Evolutionary conservation across 169 alveolate genomes (phyloP), one percentile per base, ranked within the genome.

Genomic region (Eimeria nieschulzi): DNA sequence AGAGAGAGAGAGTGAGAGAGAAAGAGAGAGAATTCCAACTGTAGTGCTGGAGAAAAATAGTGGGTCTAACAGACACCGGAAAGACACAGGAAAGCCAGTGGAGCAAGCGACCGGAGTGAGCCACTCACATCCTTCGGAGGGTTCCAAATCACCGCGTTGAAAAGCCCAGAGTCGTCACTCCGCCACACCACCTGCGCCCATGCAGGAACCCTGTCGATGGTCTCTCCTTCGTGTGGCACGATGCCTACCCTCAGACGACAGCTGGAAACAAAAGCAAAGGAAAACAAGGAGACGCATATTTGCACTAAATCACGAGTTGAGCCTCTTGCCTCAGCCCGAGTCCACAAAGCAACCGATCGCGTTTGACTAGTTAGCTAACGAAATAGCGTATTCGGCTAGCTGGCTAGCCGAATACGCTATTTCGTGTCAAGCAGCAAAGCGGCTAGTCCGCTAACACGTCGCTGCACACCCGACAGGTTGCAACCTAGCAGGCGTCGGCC

Each of bases 121-220:
- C 23, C 83, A 21, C 92, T 61, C 63, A 87, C 92, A 53, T 73
- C n/a, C 54, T 26, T 70, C 70, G 96, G 95, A 17, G 98, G 98
- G 84, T 95, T 91, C 98, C 98, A 97, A 91, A 94, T 94, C 33
- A 96, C 96, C 56, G 97, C 97, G 88, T 96, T 97, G 94, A 93
- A 97, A 21, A 96, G 88, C 53, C 91, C 90, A 79, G 94, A 94
- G 83, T 95, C 94, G 39, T 87, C 95, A 87, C 96, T 96, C 90
- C 97, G 95, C 87, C 95, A 90, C 13, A 97, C 94, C 73, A 96
- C 96, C 39, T 92, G 95, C 15, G 96, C 92, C 98, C 98, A 97
- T 17, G 98, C 97, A 63, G 99, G 98, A 63, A 96, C 97, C 78
- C 97, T 93, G 92, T 96, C 98, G 63, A 95, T 95, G 79, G 95